Evolutionary conservation across 768 basidiomycete species (phyloP).

Genomic region (Termitomyces sp.): DNA sequence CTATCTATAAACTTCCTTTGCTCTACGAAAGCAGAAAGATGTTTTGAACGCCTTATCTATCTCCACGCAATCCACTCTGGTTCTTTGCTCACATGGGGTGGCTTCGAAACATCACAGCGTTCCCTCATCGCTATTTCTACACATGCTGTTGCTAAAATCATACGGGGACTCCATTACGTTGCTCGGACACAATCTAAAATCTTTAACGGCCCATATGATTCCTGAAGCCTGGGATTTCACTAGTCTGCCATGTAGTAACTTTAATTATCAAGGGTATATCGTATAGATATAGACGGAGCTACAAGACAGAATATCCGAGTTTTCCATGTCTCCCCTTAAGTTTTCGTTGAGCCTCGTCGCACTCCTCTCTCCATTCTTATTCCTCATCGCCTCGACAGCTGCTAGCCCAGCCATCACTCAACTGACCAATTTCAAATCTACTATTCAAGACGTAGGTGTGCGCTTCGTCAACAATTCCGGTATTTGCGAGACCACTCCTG

Average conservation of each 20-base stretch:
- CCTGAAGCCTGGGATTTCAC: background rate
- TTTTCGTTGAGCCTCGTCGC: background rate
- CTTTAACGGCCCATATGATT: background rate
- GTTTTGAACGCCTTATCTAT: background rate
- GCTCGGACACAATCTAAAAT: background rate
- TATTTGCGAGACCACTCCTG: slow-evolving; percentile 63
- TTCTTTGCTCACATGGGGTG: background rate
- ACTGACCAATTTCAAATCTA: slow-evolving; percentile 21
- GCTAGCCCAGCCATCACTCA: slow-evolving; percentile 22
- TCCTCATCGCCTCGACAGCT: background rate
- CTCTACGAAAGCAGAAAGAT: background rate
- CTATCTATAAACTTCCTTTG: too few species aligned
- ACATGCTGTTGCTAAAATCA: background rate
- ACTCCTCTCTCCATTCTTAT: background rate
- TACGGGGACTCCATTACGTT: background rate
- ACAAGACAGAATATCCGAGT: background rate
- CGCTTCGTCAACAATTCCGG: slow-evolving; percentile 58
- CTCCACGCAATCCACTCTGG: background rate
- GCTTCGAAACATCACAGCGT: background rate
- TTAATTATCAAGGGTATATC: background rate
- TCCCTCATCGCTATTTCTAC: background rate
- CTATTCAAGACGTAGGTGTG: slow-evolving; percentile 26
- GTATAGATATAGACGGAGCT: background rate
- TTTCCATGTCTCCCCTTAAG: background rate
- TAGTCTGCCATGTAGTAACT: background rate